phyloP scores from a whole-genome alignment of 345 rosid species.

The Dimocarpus longan region DNA sequence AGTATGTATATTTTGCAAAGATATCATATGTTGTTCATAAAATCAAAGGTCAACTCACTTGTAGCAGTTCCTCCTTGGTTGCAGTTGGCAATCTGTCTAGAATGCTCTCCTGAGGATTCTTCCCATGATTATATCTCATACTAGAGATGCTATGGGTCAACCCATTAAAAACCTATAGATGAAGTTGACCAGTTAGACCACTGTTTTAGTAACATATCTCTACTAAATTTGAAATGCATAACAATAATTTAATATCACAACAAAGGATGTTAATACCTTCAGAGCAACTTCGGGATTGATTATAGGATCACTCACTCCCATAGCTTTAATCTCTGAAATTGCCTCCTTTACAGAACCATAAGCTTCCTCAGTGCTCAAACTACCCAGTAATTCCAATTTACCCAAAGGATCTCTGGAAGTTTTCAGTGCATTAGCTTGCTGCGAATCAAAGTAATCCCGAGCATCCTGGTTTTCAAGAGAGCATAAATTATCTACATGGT shows the following conservation, averaged over 20 bases:
- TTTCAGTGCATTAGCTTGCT: constrained; percentile 70
- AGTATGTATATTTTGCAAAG: neutral
- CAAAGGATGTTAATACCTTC: constrained; percentile 49
- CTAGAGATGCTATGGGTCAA: constrained; percentile 81
- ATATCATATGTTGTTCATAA: neutral
- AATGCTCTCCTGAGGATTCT: constrained; percentile 75
- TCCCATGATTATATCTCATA: constrained; percentile 71
- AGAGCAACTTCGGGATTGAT: constrained; percentile 73
- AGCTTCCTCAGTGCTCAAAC: constrained; percentile 56
- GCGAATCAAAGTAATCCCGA: constrained; percentile 96
- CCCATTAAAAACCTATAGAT: constrained; percentile 68
- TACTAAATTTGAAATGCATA: constrained; percentile 7
- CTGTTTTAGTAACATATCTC: constrained; percentile 17
- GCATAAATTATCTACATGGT: constrained; percentile 1
- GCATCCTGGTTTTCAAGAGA: constrained; percentile 64
- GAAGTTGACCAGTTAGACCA: constrained; percentile 20
- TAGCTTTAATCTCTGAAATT: constrained; percentile 51
- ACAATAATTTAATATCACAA: neutral
- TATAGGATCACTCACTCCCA: constrained; percentile 65
- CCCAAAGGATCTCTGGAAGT: constrained; percentile 45
- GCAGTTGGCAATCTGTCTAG: constrained; percentile 73
- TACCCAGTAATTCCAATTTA: constrained; percentile 44
- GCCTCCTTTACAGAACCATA: constrained; percentile 65
- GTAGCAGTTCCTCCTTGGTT: constrained; percentile 74
- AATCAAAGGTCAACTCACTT: constrained; percentile 43